Base-by-base conservation (phyloP, 2,329 filamentous ascomycete genomes). In the Venturia effusa region DNA sequence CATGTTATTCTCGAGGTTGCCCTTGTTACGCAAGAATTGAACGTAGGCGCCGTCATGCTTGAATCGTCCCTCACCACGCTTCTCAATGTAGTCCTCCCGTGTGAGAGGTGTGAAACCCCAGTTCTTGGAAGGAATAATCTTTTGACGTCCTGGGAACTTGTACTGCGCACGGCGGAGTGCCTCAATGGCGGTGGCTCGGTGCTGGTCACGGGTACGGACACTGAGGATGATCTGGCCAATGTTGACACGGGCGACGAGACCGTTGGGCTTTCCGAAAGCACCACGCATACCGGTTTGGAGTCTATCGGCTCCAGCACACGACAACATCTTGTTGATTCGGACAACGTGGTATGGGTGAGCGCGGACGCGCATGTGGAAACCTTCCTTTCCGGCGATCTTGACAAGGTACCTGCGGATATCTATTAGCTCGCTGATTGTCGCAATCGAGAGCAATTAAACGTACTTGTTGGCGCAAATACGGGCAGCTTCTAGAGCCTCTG, bases 311-410 rank as follows among this genome's bases (percentile, higher is more conserved):
- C 94, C 94, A 77, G 94, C 94, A 82, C 94, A 99, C 78, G 94
- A 97, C 91, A 99, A 93, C 94, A 99, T 99, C 90, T 99, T 99
- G 92, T 99, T 99, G 92, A 99, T 99, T 83, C 94, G 94, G 86
- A 99, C 89, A 83, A 99, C 94, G 86, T 99, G 94, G 91, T 90
- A 99, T 72, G 94, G 94, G 87, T 99, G 94, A 77, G 92, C 92
- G 78, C 94, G 84, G 75, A 87, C 83, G 70, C 85, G 84, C 68
- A 88, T 77, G 78, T 88, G 85, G 84, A 88, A 87, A 78, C 83
- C 82, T 83, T 88, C 85, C 80, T 88, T 88, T 78, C 85, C 85
- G 74, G 82, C 81, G 71, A 81, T 79, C 81, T 87, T 87, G 77
- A 87, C 84, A 71, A 88, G 81, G 80, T 88, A 87, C 75, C 81